Evolutionary conservation across 176 grass and related monocot genomes (phyloP), one percentile per base, ranked within the genome.

Genomic region (Carex pumila): DNA sequence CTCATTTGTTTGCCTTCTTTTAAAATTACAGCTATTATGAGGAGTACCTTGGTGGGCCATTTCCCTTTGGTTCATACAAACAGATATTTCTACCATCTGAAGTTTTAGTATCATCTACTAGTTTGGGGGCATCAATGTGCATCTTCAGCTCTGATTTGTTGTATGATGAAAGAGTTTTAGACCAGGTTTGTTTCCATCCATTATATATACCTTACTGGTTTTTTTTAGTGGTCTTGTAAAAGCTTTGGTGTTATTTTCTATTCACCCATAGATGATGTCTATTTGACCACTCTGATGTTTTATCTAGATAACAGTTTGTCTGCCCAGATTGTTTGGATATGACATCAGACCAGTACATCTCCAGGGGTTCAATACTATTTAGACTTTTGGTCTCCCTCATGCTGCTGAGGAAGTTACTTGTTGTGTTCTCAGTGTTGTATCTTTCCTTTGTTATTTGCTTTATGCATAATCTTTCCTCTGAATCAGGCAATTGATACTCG

Each of bases 41-140:
- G 90, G 91, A 98, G 83, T 98, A 95, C 84, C 96, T 98, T 81
- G 88, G 88, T 61, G 75, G 82, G 74, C 18, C 82, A 49, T 98
- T 95, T 92, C 96, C 96, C 61, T 93, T 98, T 80, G 96, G 93
- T 79, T 91, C 89, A 37, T 98, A 93, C 86, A 98, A 98, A 58
- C 93, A 95, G 67, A 86, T 95, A 57, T 98, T 98, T 83, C 84
- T 98, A 84, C 96, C 92, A 56, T 71, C 92, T 81, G 96, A 98
- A 86, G 83, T 93, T 74, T 78, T 89, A 79, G 68, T 93, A 67
- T 92, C 87, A 8, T 87, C 88, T 71, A 83, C 84, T 73, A 92
- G 80, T 85, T 89, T 98, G 79, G 96, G 96, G 29, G 96, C 96
- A 18, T 98, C 96, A 72, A 90, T 86, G 80, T 98, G 89, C 71